These are phyloP conservation scores for Hanseniaspora singularis DNA, from an alignment of 805 yeast species.

Conservation along the genomic window DNA sequence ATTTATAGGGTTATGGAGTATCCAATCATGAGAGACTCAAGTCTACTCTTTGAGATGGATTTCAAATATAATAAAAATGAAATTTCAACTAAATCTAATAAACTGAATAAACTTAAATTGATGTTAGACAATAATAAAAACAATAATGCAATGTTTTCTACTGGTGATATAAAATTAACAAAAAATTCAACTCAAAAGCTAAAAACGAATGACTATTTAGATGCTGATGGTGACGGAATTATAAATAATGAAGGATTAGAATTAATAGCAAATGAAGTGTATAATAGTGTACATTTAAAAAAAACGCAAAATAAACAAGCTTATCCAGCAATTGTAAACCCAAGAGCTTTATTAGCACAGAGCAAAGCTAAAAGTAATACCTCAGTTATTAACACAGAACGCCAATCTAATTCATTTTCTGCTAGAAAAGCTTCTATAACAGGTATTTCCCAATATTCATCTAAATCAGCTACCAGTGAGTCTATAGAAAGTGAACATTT, in stretches of 20 bases:
- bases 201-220: constrained; percentile 5
- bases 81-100: constrained; percentile 16
- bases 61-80: constrained; percentile 18
- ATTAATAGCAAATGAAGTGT: neutral
- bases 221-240: neutral
- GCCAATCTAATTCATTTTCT: constrained; percentile 10
- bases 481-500: constrained; percentile 21
- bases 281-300: neutral
- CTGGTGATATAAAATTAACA: constrained; percentile 27
- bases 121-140: constrained; percentile 10
- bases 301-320: neutral
- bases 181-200: neutral
- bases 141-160: constrained; percentile 23
- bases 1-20: constrained; percentile 70
- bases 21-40: constrained; percentile 40
- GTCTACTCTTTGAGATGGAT: neutral
- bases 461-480: constrained; percentile 21
- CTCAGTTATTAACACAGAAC: constrained; percentile 6
- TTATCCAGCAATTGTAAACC: neutral
- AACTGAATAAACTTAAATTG: constrained; percentile 9
- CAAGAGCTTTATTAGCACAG: constrained; percentile 5
- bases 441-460: constrained; percentile 13
- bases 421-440: neutral
- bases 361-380: constrained; percentile 10
- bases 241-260: constrained; percentile 4